Evolutionary conservation across 176 grass and related monocot genomes (phyloP).

Genomic region (Typha latifolia): DNA sequence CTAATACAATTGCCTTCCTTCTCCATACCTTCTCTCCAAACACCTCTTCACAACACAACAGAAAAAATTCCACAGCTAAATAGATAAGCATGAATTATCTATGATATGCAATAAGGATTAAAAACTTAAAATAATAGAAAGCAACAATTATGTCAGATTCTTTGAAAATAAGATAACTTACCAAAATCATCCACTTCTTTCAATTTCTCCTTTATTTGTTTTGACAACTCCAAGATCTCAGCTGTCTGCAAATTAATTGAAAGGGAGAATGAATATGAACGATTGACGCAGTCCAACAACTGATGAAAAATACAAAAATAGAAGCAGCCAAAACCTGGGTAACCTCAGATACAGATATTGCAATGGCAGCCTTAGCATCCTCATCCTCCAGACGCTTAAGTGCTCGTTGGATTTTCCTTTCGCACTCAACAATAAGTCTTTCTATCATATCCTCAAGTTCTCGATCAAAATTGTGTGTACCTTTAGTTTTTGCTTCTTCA

Average conservation of each 20-base stretch:
- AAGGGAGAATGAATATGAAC: neutral
- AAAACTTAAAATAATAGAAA: slow-evolving; percentile 5
- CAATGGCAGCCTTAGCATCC: slow-evolving; percentile 88
- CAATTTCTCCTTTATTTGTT: slow-evolving; percentile 95
- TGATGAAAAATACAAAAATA: slow-evolving; percentile 11
- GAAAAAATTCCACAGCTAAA: no score
- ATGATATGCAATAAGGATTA: neutral
- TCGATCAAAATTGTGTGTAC: slow-evolving; percentile 68
- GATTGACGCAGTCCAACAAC: neutral
- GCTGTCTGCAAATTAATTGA: slow-evolving; percentile 38
- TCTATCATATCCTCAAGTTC: slow-evolving; percentile 89
- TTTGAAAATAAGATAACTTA: slow-evolving; percentile 18
- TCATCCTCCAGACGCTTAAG: slow-evolving; percentile 83
- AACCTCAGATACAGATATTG: slow-evolving; percentile 81
- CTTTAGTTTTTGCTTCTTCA: slow-evolving; percentile 80
- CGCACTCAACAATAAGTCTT: slow-evolving; percentile 86
- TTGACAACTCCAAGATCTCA: slow-evolving; percentile 71
- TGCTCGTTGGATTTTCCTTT: slow-evolving; percentile 96
- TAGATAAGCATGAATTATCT: neutral
- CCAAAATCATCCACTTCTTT: slow-evolving; percentile 73
- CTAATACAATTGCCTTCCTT: no score
- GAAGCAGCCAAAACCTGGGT: slow-evolving; percentile 53
- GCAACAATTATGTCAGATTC: slow-evolving; percentile 1
- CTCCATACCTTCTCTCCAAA: no score
- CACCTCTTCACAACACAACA: no score